These are phyloP conservation scores for Piloderma croceum DNA, from an alignment of 768 basidiomycete species.

Conservation along the genomic window DNA sequence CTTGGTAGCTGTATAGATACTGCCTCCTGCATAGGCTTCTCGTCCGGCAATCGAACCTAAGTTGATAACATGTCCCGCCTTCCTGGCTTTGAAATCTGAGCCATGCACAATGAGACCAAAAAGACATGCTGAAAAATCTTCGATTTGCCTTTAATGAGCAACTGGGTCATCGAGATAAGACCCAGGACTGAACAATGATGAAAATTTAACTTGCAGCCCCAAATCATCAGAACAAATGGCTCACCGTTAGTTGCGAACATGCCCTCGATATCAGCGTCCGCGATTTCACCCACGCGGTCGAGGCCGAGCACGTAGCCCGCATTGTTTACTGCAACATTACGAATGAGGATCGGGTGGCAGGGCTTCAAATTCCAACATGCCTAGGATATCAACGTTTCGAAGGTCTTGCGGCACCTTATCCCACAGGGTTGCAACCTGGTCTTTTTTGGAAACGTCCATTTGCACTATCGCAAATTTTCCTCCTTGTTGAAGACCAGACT, in stretches of 20 bases:
- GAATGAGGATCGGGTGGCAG: background rate
- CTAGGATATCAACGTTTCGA: constrained; percentile 75
- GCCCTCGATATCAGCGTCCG: constrained; percentile 69
- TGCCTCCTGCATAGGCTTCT: constrained; percentile 85
- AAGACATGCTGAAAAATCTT: background rate
- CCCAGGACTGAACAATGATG: too few species aligned
- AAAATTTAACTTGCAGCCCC: too few species aligned
- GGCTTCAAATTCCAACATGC: constrained; percentile 36
- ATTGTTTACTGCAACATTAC: constrained; percentile 46
- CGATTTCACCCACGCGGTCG: constrained; percentile 81
- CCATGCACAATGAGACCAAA: constrained; percentile 8
- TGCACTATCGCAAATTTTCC: constrained; percentile 69
- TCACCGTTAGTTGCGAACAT: constrained; percentile 80
- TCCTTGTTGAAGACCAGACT: constrained; percentile 66
- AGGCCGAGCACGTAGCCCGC: constrained; percentile 78
- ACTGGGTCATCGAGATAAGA: constrained; percentile 76
- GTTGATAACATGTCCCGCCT: constrained; percentile 88
- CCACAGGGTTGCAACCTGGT: constrained; percentile 63
- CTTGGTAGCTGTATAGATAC: constrained; percentile 91
- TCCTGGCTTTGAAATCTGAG: constrained; percentile 71
- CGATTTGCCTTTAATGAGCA: constrained; percentile 51
- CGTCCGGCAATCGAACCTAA: constrained; percentile 88
- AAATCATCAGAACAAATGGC: too few species aligned
- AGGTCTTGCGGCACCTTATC: constrained; percentile 67
- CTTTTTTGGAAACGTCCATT: constrained; percentile 76